A percentile compares a stretch with the other conserved stretches of the same genome.
phyloP scores from a whole-genome alignment of 2,329 filamentous ascomycete species.

The Talaromyces sp. region DNA sequence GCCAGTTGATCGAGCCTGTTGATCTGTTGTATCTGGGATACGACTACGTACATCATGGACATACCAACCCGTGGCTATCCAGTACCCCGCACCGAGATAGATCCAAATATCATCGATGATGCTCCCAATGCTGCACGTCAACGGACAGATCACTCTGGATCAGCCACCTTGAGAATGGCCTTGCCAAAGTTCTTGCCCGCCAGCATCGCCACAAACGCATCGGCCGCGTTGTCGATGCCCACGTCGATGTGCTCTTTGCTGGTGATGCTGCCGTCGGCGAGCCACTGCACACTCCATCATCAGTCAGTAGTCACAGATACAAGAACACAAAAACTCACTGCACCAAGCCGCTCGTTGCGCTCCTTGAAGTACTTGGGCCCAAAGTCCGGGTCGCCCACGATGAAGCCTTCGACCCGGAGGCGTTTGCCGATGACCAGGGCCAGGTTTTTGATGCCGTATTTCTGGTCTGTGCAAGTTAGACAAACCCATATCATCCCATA shows the following conservation, averaged over 20 bases:
- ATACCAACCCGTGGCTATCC: too few species aligned
- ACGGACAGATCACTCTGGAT: conserved; percentile 5
- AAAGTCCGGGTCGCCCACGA: conserved; percentile 63
- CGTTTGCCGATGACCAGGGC: conserved; percentile 61
- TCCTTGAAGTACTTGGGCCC: conserved; percentile 54
- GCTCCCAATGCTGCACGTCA: too few species aligned
- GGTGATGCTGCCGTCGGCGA: conserved; percentile 72
- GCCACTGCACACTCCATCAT: conserved; percentile 52
- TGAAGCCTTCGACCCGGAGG: conserved; percentile 66
- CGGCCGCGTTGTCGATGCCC: conserved; percentile 70
- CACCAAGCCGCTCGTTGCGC: conserved; percentile 5
- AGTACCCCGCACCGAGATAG: too few species aligned
- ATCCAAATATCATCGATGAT: background rate
- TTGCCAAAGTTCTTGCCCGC: conserved; percentile 81
- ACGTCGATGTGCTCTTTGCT: conserved; percentile 62
- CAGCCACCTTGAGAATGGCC: conserved; percentile 60
- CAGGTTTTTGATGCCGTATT: conserved; percentile 64
- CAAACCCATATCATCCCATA: too few species aligned
- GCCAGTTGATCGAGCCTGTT: too few species aligned
- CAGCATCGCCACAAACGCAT: conserved; percentile 71
- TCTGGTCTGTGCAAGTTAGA: conserved; percentile 38
- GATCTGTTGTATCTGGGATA: too few species aligned
- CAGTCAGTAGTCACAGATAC: background rate
- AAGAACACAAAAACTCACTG: background rate
- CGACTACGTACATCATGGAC: too few species aligned